These are phyloP conservation scores for Coemansia sp. DNA, from an alignment of 192 early-diverging fungal species.

Conservation along the genomic window DNA sequence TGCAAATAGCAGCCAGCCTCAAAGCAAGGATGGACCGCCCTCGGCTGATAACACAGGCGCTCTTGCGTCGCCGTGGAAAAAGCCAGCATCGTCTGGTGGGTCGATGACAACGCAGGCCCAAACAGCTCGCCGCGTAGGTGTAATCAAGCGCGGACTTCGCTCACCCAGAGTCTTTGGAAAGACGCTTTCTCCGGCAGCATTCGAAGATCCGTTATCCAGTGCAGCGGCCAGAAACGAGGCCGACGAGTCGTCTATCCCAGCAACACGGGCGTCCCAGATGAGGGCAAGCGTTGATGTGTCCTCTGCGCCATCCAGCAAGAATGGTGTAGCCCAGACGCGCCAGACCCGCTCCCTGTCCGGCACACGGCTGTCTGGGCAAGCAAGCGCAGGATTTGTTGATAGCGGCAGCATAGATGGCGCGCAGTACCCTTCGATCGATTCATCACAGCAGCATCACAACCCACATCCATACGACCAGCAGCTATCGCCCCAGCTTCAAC, in stretches of 20 bases:
- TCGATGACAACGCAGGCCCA: constrained; percentile 18
- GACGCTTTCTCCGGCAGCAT: constrained; percentile 40
- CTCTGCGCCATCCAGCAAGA: constrained; percentile 7
- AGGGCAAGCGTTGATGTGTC: constrained; percentile 42
- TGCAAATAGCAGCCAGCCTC: neutral
- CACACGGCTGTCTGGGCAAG: constrained; percentile 12
- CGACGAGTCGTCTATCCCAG: neutral
- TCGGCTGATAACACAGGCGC: constrained; percentile 2
- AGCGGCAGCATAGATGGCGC: neutral
- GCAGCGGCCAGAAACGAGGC: constrained; percentile 26
- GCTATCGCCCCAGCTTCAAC: constrained; percentile 48
- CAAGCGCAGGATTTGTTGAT: neutral
- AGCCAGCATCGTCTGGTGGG: constrained; percentile 8
- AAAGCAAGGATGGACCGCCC: neutral
- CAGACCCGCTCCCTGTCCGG: constrained; percentile 52
- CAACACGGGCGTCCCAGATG: neutral
- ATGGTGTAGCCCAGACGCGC: constrained; percentile 12
- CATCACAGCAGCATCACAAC: constrained; percentile 13
- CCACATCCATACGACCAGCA: constrained; percentile 56
- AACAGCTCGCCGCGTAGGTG: constrained; percentile 44
- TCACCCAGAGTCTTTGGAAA: constrained; percentile 50
- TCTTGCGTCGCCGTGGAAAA: neutral
- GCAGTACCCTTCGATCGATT: neutral
- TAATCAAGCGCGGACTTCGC: constrained; percentile 49
- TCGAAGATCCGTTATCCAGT: constrained; percentile 50